Evolutionary conservation across 805 yeast species (phyloP).

Genomic region (Huiozyma sinensis): DNA sequence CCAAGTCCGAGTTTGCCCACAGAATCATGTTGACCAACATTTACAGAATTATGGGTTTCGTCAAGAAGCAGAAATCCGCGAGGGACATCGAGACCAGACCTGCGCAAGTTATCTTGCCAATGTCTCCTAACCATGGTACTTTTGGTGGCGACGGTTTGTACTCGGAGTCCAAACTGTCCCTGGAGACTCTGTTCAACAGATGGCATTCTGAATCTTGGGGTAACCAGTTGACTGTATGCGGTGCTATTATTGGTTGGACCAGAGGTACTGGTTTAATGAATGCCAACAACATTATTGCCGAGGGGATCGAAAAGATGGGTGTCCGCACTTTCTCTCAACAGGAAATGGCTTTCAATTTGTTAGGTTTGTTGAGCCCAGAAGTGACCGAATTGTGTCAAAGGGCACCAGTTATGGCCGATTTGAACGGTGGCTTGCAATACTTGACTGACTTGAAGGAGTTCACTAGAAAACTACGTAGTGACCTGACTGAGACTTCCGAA

Average conservation of each 20-base stretch:
- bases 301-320: slow-evolving; percentile 90
- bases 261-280: slow-evolving; percentile 99
- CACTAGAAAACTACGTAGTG: slow-evolving; percentile 69
- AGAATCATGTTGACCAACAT: slow-evolving; percentile 96
- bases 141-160: slow-evolving; percentile 97
- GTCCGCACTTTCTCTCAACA: slow-evolving; percentile 97
- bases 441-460: slow-evolving; percentile 84
- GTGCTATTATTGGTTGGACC: slow-evolving; percentile 99
- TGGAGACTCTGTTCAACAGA: slow-evolving; percentile 95
- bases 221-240: slow-evolving; percentile 86
- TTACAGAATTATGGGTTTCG: slow-evolving; percentile 82
- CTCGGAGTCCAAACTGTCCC: slow-evolving; percentile 91
- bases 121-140: slow-evolving; percentile 98
- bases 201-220: slow-evolving; percentile 99
- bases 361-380: slow-evolving; percentile 86
- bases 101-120: slow-evolving; percentile 91
- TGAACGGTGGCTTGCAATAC: slow-evolving; percentile 97
- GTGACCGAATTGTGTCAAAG: slow-evolving; percentile 81
- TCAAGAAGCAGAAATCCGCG: slow-evolving; percentile 71
- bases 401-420: slow-evolving; percentile 92
- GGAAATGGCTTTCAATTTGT: slow-evolving; percentile 97
- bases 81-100: slow-evolving; percentile 87
- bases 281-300: slow-evolving; percentile 94
- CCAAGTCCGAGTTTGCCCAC: slow-evolving; percentile 95
- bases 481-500: slow-evolving; percentile 67